These are phyloP conservation scores for Osmozyma mogii DNA, from an alignment of 805 yeast species.

Conservation along the genomic window DNA sequence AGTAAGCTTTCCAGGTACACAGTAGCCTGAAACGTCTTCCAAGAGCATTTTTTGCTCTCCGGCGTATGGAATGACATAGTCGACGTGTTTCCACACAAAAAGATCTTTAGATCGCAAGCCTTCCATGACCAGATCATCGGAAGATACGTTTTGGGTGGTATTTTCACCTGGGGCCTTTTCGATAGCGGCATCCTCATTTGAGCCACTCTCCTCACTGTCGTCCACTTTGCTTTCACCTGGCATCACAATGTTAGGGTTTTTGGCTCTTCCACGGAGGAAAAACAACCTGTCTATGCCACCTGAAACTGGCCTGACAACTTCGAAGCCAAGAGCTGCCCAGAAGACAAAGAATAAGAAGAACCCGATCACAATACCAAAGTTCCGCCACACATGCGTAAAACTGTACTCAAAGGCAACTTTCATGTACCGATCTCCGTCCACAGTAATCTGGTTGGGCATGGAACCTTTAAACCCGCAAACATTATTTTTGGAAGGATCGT, in stretches of 20 bases:
- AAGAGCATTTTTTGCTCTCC: background rate
- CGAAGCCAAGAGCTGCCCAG: conserved; percentile 19
- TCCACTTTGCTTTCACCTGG: conserved; percentile 7
- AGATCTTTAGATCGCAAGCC: no score
- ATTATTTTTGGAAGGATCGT: conserved; percentile 8
- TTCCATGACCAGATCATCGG: background rate
- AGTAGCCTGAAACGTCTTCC: background rate
- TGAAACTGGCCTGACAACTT: conserved; percentile 19
- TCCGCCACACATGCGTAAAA: conserved; percentile 40
- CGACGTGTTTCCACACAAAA: background rate
- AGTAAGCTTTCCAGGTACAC: background rate
- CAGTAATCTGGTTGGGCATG: conserved; percentile 10
- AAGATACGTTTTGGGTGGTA: no score
- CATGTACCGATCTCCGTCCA: conserved; percentile 28
- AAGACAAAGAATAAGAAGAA: conserved; percentile 9
- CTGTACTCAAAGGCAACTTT: conserved; percentile 22
- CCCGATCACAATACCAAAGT: conserved; percentile 41
- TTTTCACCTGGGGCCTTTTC: conserved; percentile 6
- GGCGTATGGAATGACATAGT: background rate
- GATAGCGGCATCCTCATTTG: no score
- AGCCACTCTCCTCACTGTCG: conserved; percentile 13
- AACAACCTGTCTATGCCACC: conserved; percentile 27
- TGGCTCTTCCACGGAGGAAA: conserved; percentile 20
- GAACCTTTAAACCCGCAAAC: conserved; percentile 11
- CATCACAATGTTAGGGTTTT: conserved; percentile 13